Evolutionary conservation across 2,329 filamentous ascomycete species (phyloP), one percentile per base, ranked within the genome.

Genomic region (Lojkania enalia): DNA sequence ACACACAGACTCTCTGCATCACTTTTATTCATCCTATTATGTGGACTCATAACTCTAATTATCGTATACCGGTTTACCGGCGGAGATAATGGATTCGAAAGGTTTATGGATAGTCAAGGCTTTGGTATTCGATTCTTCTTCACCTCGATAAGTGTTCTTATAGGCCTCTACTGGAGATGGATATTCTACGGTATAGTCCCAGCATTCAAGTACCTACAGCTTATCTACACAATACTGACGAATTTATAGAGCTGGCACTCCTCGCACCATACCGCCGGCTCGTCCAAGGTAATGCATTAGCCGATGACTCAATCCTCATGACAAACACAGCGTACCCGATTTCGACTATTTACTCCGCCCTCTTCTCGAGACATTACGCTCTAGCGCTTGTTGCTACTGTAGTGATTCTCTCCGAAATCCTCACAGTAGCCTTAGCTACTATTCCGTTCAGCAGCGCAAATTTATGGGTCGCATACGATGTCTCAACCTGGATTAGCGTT

Each of bases 101-200:
- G 15, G 3, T 49, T 49, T 18, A 49, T 49, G 47, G 31, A 45
- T 19, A 45, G 43, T 12, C 42, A 49, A 27, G 29, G 47, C 3
- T 43, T 46, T 30, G 47, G 47, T 13, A 39, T 46, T 5, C 38
- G 35, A 16, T 49, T 49, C 21, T 7, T 49, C 7, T 46, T 49
- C 21, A 46, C 46, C 6, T 20, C 20, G 3, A 20, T 46, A 16
- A 39, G 32, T 23, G 46, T 49, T 9, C 5, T 35, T 11, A 44
- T 49, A 13, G 39, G 32, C 14, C 31, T 9, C 12, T 49, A 35
- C 18, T 49, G 43, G 47, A 33, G 25, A 11, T 16, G 27, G 5
- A 7, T 46, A 13, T 49, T 46, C 19, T 30, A 42, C 21, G 42
- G 47, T 46, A 35, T 14, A 31, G 18, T 15, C 19, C 18, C 19